Evolutionary conservation across 441 rosid species (phyloP), one percentile per base, ranked within the genome.

Genomic region (Populus hybrid): DNA sequence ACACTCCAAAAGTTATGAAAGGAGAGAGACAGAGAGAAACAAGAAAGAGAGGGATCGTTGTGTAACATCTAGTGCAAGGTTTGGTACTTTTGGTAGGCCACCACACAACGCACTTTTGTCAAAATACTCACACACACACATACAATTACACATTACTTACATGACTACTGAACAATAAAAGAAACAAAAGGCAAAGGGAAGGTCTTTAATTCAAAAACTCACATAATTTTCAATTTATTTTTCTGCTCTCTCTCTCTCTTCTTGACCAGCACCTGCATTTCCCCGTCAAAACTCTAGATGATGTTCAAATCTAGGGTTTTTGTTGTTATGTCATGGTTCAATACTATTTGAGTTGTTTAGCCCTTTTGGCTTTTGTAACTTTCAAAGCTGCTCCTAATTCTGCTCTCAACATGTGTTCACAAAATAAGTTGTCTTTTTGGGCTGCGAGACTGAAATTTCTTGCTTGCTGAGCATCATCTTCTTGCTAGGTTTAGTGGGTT

Each of bases 271-370:
- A 69, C 66, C 67, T 38, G 86, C 88, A 81, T 83, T 83, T 76
- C 65, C 86, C 75, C 78, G 83, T 81, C 89, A 84, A 80, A 87
- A 81, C 88, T 90, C 92, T 87, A 84, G 92, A 88, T 89, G 87
- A 8, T n/a, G 18, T 24, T 76, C 50, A 78, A 83, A 85, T 91
- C 92, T 89, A 86, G 88, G 89, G 87, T 85, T 83, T 83, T 84
- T 77, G 12, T 4, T 34, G 66, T 32, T 77, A 11, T 38, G 69
- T 68, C 34, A 35, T 61, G 68, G 75, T 77, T 74, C 74, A 4
- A 69, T 35, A 67, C 50, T 34, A 21, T 40, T 72, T 20, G 21
- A 68, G 61, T 64, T 30, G 20, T 30, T 54, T 50, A 59, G 72
- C 63, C 78, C 83, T 28, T 75, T 61, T 69, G 71, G 70, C 21